Percentiles rank a stretch among this genome's conserved stretches.
These are phyloP conservation scores for Gracilaria gracilis DNA, from an alignment of 23 red algal genomes.

Conservation along the genomic window DNA sequence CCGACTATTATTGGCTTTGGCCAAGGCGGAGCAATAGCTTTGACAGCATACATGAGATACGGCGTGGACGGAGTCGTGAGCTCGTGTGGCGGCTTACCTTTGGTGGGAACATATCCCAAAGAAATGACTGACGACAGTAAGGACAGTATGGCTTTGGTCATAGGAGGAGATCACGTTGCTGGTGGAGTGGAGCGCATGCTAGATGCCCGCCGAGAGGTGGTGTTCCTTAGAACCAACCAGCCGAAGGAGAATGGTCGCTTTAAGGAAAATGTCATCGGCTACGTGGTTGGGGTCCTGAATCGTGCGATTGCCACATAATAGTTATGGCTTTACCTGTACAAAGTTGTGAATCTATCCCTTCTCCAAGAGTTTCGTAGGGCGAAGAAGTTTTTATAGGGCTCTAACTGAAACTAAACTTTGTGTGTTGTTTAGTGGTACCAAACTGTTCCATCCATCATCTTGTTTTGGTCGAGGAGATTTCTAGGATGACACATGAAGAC, in stretches of 20 bases:
- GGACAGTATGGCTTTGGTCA: constrained; percentile 10
- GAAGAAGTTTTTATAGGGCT: background rate
- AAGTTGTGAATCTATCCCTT: background rate
- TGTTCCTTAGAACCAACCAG: constrained; percentile 15
- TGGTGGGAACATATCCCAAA: background rate
- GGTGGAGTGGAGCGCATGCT: constrained; percentile 29
- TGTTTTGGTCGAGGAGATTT: too few species aligned
- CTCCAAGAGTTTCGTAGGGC: background rate
- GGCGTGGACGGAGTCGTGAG: constrained; percentile 20
- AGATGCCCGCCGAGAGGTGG: background rate
- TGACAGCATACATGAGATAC: constrained; percentile 42
- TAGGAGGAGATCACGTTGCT: constrained; percentile 6
- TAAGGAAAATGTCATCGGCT: constrained; percentile 30
- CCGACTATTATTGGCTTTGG: constrained; percentile 35
- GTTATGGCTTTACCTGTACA: background rate
- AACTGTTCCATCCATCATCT: too few species aligned
- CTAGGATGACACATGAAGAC: background rate
- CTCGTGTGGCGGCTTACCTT: constrained; percentile 6
- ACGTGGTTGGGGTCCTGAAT: constrained; percentile 28
- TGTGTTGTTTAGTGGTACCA: background rate
- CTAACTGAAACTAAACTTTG: constrained; percentile 6
- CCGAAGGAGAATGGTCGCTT: constrained; percentile 34
- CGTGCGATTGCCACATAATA: constrained; percentile 31
- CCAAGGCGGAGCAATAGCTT: constrained; percentile 17
- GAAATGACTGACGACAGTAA: constrained; percentile 30